Percentiles rank a stretch among this genome's conserved stretches.
Evolutionary conservation across 495 filamentous ascomycete genomes (phyloP).

Genomic region (Penicillium paradoxum): DNA sequence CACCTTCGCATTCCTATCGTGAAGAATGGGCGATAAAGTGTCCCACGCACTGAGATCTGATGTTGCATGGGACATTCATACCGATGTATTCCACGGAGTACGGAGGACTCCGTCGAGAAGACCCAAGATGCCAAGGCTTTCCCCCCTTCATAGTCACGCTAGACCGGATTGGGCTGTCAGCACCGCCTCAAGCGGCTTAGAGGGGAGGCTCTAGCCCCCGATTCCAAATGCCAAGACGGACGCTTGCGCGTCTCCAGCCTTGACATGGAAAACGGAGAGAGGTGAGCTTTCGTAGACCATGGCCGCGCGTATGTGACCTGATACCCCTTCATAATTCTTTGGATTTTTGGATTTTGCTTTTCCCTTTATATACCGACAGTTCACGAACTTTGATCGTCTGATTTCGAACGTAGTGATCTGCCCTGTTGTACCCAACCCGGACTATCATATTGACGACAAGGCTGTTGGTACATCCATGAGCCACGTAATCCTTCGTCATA

Average conservation of each 20-base stretch:
- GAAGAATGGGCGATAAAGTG: neutral
- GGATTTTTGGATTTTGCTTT: neutral
- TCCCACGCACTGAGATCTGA: too few relatives aligned
- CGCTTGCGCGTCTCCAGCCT: slow-evolving; percentile 45
- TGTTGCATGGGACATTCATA: slow-evolving; percentile 12
- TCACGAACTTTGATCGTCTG: neutral
- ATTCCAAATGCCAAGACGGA: slow-evolving; percentile 40
- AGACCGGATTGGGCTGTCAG: slow-evolving; percentile 5
- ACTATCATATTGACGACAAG: neutral
- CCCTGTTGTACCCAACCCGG: neutral
- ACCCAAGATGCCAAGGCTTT: neutral
- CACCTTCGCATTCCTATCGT: neutral
- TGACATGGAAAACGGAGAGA: slow-evolving; percentile 8
- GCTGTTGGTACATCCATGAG: neutral
- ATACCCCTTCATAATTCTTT: neutral
- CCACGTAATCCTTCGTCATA: neutral
- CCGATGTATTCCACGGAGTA: slow-evolving; percentile 19
- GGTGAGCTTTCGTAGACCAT: neutral
- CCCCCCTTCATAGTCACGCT: neutral
- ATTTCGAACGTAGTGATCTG: neutral
- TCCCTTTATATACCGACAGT: neutral
- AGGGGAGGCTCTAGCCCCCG: slow-evolving; percentile 32
- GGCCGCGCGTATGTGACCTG: slow-evolving; percentile 14
- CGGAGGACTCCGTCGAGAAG: too few relatives aligned
- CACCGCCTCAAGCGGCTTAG: slow-evolving; percentile 17